Evolutionary conservation across 352 stramenopile species (phyloP).

Genomic region (Aphanomyces stellatus): DNA sequence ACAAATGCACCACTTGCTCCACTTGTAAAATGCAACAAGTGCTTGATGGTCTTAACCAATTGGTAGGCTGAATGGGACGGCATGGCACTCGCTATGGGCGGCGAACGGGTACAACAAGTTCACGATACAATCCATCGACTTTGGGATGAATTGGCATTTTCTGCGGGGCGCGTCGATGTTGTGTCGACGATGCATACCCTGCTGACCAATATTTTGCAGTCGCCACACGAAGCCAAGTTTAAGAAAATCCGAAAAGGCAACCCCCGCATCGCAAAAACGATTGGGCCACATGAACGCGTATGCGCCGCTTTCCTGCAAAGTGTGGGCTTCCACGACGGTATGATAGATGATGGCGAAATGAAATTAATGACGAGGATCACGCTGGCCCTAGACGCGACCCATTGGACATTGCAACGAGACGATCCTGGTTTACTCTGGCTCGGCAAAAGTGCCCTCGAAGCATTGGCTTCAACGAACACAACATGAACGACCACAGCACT

Average conservation of each 20-base stretch:
- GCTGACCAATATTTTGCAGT: slow-evolving; percentile 61
- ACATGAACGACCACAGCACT: too few relatives aligned
- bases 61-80: slow-evolving; percentile 23
- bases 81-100: slow-evolving; percentile 12
- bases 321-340: slow-evolving; percentile 58
- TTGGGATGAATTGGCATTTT: slow-evolving; percentile 25
- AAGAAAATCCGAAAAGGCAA: slow-evolving; percentile 60
- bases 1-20: too few relatives aligned
- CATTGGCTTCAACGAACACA: too few relatives aligned
- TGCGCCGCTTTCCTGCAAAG: slow-evolving; percentile 49
- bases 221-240: slow-evolving; percentile 48
- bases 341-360: background rate
- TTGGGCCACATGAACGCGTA: slow-evolving; percentile 36
- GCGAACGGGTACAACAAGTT: slow-evolving; percentile 49
- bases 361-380: background rate
- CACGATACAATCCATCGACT: slow-evolving; percentile 34
- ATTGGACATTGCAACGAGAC: slow-evolving; percentile 40
- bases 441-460: slow-evolving; percentile 47
- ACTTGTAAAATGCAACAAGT: too few relatives aligned
- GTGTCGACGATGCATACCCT: slow-evolving; percentile 41
- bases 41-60: too few relatives aligned
- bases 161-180: slow-evolving; percentile 28
- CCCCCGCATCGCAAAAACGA: slow-evolving; percentile 38
- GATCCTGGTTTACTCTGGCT: slow-evolving; percentile 66
- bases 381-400: slow-evolving; percentile 23